Percentiles rank a stretch among this genome's conserved stretches.
phyloP scores from a whole-genome alignment of 1,139 yeast genomes.

The Diutina catenulata region DNA sequence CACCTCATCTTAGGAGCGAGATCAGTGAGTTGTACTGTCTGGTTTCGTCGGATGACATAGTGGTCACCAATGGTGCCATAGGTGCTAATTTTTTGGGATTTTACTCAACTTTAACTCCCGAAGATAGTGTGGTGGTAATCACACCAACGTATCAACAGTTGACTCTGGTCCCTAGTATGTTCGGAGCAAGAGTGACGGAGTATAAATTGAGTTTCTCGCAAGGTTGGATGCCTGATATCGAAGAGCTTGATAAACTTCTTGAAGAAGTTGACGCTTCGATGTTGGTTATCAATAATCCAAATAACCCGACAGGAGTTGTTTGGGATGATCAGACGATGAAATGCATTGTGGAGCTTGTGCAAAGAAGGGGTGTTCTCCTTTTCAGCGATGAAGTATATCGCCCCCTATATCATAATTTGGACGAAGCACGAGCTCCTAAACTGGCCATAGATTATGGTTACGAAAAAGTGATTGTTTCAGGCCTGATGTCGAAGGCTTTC shows the following conservation, averaged over 20 bases:
- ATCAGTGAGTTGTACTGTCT: slow-evolving; percentile 25
- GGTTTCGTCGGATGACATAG: slow-evolving; percentile 20
- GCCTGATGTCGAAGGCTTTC: slow-evolving; percentile 44
- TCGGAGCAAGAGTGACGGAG: slow-evolving; percentile 27
- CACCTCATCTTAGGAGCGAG: slow-evolving; percentile 22
- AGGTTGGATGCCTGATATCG: slow-evolving; percentile 25
- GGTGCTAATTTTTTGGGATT: slow-evolving; percentile 42
- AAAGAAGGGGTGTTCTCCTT: slow-evolving; percentile 20
- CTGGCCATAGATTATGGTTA: slow-evolving; percentile 34
- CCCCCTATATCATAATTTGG: slow-evolving; percentile 34
- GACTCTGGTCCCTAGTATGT: slow-evolving; percentile 36
- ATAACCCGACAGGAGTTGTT: slow-evolving; percentile 44
- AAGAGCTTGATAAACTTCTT: slow-evolving; percentile 17
- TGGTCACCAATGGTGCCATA: slow-evolving; percentile 47
- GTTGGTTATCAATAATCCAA: slow-evolving; percentile 40
- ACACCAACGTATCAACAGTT: slow-evolving; percentile 45
- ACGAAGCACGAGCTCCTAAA: slow-evolving; percentile 16
- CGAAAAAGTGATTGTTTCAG: slow-evolving; percentile 34
- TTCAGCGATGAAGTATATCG: slow-evolving; percentile 47
- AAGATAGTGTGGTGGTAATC: slow-evolving; percentile 38
- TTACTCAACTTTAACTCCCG: slow-evolving; percentile 34
- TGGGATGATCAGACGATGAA: slow-evolving; percentile 23
- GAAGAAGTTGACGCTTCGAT: slow-evolving; percentile 25
- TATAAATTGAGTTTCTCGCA: slow-evolving; percentile 22
- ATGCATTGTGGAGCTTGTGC: slow-evolving; percentile 29